Evolutionary conservation across 108 stramenopile genomes (phyloP).

Genomic region (Cyclotella cryptica): DNA sequence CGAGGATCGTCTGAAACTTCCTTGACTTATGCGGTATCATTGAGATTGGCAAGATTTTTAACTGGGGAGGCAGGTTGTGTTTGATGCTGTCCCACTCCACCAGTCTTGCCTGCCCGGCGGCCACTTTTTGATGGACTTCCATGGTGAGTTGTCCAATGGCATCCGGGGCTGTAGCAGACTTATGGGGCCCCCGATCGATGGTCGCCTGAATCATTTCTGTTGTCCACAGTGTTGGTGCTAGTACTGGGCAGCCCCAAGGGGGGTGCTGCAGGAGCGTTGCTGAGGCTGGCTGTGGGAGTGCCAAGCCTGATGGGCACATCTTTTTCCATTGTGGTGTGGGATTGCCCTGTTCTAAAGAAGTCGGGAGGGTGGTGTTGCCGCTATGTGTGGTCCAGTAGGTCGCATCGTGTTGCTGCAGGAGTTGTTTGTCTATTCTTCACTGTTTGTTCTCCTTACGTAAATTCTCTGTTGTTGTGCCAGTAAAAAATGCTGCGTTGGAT

Average conservation of each 20-base stretch:
- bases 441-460: no score
- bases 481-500: no score
- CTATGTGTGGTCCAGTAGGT: background rate
- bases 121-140: constrained; percentile 4
- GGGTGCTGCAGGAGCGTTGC: constrained; percentile 9
- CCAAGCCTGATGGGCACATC: constrained; percentile 6
- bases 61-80: no score
- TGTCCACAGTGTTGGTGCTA: constrained; percentile 7
- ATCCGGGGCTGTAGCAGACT: constrained; percentile 5
- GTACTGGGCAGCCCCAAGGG: constrained; percentile 12
- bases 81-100: constrained; percentile 12
- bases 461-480: no score
- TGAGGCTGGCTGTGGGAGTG: constrained; percentile 6
- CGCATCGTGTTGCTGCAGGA: no score
- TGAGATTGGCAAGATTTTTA: no score
- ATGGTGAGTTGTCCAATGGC: background rate
- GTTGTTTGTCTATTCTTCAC: no score
- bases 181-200: constrained; percentile 16
- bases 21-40: background rate
- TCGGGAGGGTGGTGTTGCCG: background rate
- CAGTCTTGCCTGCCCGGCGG: background rate
- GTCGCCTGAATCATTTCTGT: constrained; percentile 6
- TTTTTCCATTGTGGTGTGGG: background rate
- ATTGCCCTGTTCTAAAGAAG: background rate
- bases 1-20: background rate